Base-by-base conservation (phyloP, 1,284 basidiomycete genomes). In the Fomitiporia mediterranea region DNA sequence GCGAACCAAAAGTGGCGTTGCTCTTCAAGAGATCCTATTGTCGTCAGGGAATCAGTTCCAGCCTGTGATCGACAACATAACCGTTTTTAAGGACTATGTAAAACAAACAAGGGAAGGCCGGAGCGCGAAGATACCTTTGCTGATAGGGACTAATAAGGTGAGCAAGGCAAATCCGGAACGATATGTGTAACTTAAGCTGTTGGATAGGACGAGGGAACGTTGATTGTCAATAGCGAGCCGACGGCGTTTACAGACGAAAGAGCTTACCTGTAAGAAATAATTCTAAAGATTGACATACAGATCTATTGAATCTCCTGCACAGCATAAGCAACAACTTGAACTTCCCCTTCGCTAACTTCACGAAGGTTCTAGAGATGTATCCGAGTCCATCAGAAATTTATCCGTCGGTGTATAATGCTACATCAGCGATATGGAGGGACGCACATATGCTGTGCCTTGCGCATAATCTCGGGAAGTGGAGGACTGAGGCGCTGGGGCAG, bases 401-500 rank as follows among this genome's bases (percentile, higher is more conserved):
- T 52, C 68, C 68, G 1, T 60, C 61, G 2, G 63, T 64, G 11
- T 68, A 63, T 61, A 68, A 69, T 55, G 68, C 67, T n/a, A 64
- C 67, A 19, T 61, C 67, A 4, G 66, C 65, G 11, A 75, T 76
- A 61, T 76, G 73, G 74, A 64, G 73, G 46, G 74, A 75, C 55
- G 74, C 73, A 9, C 74, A 75, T 58, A 75, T 76, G 74, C 65
- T 74, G 8, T 76, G 73, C 58, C 68, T 75, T n/a, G 72, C 73
- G 2, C 67, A 67, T 58, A 74, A 75, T 59, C 67, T 75, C 5
- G 74, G 70, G 1, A 62, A 63, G n/a, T 66, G 69, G 55, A 69
- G 74, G 3, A 74, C 72, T 2, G 57, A 64, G 11, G 62, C 63
- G 3, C 62, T 74, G n/a, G 55, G 61, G 5, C 65, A 72, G 5